These are phyloP conservation scores for Aspergillus conjunctus DNA, from an alignment of 495 filamentous ascomycete species.

Conservation along the genomic window DNA sequence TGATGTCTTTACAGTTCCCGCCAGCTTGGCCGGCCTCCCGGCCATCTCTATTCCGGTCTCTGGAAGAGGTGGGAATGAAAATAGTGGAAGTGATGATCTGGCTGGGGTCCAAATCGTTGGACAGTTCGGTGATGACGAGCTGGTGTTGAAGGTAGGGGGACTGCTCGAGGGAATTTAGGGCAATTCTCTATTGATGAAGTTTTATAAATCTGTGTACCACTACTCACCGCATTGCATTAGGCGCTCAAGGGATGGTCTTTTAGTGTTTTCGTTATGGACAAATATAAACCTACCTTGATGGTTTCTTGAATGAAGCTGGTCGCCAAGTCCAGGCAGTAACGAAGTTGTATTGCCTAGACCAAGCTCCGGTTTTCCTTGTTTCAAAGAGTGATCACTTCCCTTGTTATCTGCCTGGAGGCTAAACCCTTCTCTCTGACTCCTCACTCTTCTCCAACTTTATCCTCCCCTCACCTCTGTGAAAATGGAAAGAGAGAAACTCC, in stretches of 20 bases:
- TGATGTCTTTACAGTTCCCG: conserved; percentile 94
- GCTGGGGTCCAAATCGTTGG: conserved; percentile 87
- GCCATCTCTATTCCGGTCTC: conserved; percentile 80
- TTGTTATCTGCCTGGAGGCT: too few relatives aligned
- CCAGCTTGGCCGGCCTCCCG: conserved; percentile 88
- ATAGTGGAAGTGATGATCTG: conserved; percentile 35
- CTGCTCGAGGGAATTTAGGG: conserved; percentile 32
- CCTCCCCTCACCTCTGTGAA: background rate
- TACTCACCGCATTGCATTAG: background rate
- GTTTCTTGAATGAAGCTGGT: too few relatives aligned
- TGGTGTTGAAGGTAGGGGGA: conserved; percentile 47
- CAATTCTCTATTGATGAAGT: background rate
- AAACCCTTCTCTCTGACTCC: background rate
- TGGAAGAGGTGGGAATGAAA: conserved; percentile 26
- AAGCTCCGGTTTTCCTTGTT: too few relatives aligned
- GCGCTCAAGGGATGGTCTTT: background rate
- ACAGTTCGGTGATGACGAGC: conserved; percentile 85
- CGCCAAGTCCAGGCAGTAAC: too few relatives aligned
- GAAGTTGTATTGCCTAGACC: too few relatives aligned
- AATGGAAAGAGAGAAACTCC: background rate
- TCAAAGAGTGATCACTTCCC: too few relatives aligned
- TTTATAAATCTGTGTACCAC: background rate
- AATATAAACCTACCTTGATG: too few relatives aligned
- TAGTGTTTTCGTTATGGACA: background rate
- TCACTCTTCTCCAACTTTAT: background rate